A percentile compares a stretch with the other conserved stretches of the same genome.
Conservation (phyloP, 2,329 filamentous ascomycete species). For the Metarhizium sp. region DNA sequence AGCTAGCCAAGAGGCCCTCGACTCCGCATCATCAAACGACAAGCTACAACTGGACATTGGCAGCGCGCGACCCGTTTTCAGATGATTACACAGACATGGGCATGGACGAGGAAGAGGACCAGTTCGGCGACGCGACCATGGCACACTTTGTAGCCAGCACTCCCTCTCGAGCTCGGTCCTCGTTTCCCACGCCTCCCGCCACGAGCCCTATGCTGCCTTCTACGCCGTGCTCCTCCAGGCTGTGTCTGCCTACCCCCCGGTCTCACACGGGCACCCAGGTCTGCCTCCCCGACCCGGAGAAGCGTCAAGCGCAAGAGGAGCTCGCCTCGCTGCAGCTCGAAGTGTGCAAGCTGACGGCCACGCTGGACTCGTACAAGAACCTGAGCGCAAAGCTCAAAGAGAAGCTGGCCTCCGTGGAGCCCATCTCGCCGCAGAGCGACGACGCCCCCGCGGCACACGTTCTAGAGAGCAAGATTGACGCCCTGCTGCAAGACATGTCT, state of each 20-base stretch:
- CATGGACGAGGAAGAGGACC: conserved; percentile 20
- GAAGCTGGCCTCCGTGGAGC: conserved; percentile 20
- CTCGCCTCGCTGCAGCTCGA: conserved; percentile 39
- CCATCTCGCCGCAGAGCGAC: conserved; percentile 4
- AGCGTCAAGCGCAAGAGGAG: conserved; percentile 34
- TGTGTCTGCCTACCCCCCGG: conserved; percentile 1
- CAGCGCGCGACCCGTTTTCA: conserved; percentile 36
- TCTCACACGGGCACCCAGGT: conserved; percentile 31
- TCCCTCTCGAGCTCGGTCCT: conserved; percentile 32
- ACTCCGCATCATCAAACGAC: conserved; percentile 6
- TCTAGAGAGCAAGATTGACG: conserved; percentile 33
- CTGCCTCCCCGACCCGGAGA: conserved; percentile 31
- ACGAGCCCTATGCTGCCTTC: conserved; percentile 35
- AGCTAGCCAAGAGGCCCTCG: conserved; percentile 18
- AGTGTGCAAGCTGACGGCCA: conserved; percentile 34
- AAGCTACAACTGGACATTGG: conserved; percentile 40
- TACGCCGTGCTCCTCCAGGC: conserved; percentile 27
- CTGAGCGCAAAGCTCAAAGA: conserved; percentile 28
- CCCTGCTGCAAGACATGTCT: conserved; percentile 34
- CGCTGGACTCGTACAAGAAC: conserved; percentile 36
- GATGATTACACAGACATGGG: conserved; percentile 31
- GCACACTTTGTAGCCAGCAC: conserved; percentile 43
- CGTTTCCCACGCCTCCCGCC: conserved; percentile 46
- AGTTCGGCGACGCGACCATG: conserved; percentile 42
- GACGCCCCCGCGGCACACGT: conserved; percentile 13